Base-by-base conservation (phyloP, 2,329 filamentous ascomycete genomes). In the Aspergillus tubingensis region DNA sequence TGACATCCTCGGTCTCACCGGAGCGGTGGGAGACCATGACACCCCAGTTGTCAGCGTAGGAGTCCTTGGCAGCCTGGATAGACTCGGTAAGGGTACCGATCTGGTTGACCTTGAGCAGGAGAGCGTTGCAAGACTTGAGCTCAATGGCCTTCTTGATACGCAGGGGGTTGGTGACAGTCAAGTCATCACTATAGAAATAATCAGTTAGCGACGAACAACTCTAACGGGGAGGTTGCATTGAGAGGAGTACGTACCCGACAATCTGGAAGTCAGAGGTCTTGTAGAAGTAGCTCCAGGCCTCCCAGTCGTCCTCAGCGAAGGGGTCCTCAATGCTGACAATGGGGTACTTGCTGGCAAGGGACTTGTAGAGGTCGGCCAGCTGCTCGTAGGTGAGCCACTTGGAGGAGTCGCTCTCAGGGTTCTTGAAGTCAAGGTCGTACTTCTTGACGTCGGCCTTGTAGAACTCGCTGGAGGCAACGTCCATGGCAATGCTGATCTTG, bases 401-500 rank as follows among this genome's bases (percentile, higher is more conserved):
- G 85, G 82, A 86, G 77, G 88, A 86, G 85, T 99, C 95, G 79
- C 90, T 95, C 67, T 98, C 90, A 75, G 95, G 94, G 88, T 99
- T 99, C 91, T 99, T 98, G 91, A 98, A 99, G 89, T 98, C 95
- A 68, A 99, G 87, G 78, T 99, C 95, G 87, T 99, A 99, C 87
- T 98, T 98, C 91, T 98, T 97, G 79, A 83, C 94, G 55, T 95
- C 91, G 74, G 84, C 81, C 85, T 98, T 98, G 90, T 99, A 99
- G 87, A 99, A 99, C 82, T 99, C 95, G 85, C 91, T 96, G 68
- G 95, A 97, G 68, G 95, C 95, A 77, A 98, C 94, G 76, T 99
- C 95, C 92, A 99, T 96, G 78, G 95, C 95, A 74, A 99, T 99
- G 81, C 96, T 91, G 80, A 99, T 89, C 86, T 95, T 85, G 80